Conservation (phyloP, 2,329 filamentous ascomycete species). For the Fusarium equiseti region DNA sequence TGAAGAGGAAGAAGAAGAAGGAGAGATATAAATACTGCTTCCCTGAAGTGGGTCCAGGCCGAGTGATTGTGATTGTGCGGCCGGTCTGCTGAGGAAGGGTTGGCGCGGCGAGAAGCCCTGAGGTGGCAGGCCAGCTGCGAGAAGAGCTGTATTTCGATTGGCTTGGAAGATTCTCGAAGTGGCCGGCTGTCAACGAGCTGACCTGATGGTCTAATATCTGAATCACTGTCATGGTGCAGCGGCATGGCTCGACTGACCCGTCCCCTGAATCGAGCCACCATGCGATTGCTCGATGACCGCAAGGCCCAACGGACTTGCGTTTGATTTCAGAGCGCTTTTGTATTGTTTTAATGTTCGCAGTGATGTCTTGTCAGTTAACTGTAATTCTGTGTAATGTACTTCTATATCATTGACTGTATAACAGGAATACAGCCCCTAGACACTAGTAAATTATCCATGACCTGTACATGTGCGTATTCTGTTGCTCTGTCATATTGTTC, state of each 20-base stretch:
- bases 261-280: slow-evolving; percentile 19
- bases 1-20: slow-evolving; percentile 1
- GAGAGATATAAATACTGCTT: not conserved
- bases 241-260: not conserved
- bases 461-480: not conserved
- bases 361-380: not conserved
- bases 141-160: not conserved
- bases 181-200: not conserved
- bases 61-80: not conserved
- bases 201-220: not conserved
- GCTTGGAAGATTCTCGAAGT: not conserved
- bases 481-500: fast-evolving
- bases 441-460: not conserved
- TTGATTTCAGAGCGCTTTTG: not conserved
- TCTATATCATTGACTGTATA: not conserved
- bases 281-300: not conserved
- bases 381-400: not conserved
- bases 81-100: not conserved
- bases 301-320: not conserved
- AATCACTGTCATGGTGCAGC: not conserved
- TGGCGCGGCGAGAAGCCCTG: not conserved
- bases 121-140: not conserved
- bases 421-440: not conserved
- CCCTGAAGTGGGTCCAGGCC: not conserved
- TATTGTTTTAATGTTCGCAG: fast-evolving